phyloP scores from a whole-genome alignment of 1,284 basidiomycete species.

The Boletus subluridellus region DNA sequence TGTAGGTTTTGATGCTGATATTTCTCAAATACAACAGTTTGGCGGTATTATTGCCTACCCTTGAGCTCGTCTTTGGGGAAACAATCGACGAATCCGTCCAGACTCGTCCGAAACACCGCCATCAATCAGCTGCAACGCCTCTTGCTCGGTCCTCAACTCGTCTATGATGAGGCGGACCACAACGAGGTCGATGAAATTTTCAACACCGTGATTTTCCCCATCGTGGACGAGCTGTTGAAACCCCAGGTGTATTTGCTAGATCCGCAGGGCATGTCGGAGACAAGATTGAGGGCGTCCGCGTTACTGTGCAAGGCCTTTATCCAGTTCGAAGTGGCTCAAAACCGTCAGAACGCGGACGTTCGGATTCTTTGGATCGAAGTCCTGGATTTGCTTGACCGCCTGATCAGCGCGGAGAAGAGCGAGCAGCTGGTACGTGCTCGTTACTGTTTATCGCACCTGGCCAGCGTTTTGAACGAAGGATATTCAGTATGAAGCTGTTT shows the following conservation, averaged over 20 bases:
- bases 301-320: constrained; percentile 94
- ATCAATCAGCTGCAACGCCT: constrained; percentile 85
- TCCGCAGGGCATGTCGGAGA: constrained; percentile 86
- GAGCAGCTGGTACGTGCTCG: constrained; percentile 77
- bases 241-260: constrained; percentile 79
- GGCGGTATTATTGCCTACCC: constrained; percentile 80
- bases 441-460: not conserved
- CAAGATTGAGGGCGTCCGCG: constrained; percentile 80
- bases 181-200: constrained; percentile 80
- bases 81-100: constrained; percentile 83
- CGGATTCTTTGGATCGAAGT: constrained; percentile 85
- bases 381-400: constrained; percentile 84
- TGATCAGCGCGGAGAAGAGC: constrained; percentile 81
- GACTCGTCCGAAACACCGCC: constrained; percentile 82
- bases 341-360: constrained; percentile 64
- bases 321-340: constrained; percentile 82
- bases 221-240: constrained; percentile 88
- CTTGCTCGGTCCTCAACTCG: constrained; percentile 75
- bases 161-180: constrained; percentile 55
- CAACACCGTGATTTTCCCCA: constrained; percentile 86
- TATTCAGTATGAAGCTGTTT: constrained; percentile 85
- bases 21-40: constrained; percentile 48
- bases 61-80: constrained; percentile 74
- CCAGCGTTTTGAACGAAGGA: constrained; percentile 11
- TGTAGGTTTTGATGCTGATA: constrained; percentile 8